phyloP scores from a whole-genome alignment of 1,139 yeast species.

The Sugiyamaella grinbergsii region DNA sequence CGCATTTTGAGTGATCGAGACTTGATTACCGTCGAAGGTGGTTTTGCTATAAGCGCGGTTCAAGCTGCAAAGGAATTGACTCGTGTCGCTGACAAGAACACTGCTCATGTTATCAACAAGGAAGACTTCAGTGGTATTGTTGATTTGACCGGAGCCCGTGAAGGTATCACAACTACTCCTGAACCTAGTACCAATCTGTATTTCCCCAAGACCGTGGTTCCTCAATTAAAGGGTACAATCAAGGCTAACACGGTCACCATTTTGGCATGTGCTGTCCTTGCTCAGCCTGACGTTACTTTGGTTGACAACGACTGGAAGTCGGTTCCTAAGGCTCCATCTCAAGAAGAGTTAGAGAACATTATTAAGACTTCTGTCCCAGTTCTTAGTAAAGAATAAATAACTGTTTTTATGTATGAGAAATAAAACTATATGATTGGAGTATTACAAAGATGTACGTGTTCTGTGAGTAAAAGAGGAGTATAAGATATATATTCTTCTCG shows the following conservation, averaged over 20 bases:
- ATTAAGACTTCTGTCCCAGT: constrained; percentile 21
- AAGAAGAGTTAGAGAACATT: constrained; percentile 22
- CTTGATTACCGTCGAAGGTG: constrained; percentile 29
- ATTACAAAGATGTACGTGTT: too few relatives aligned
- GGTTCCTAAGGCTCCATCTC: constrained; percentile 23
- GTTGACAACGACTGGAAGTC: constrained; percentile 22
- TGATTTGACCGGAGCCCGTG: constrained; percentile 24
- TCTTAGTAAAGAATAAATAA: constrained; percentile 9
- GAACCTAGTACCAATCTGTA: constrained; percentile 26
- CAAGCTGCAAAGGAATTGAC: constrained; percentile 23
- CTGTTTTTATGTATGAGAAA: constrained; percentile 45
- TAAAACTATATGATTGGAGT: too few relatives aligned
- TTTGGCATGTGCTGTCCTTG: constrained; percentile 23
- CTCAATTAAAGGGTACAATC: constrained; percentile 27
- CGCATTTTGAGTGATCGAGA: constrained; percentile 28
- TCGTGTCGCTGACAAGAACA: constrained; percentile 6
- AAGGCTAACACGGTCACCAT: constrained; percentile 23
- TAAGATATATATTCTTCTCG: too few relatives aligned
- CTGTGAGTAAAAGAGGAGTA: too few relatives aligned
- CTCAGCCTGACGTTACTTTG: constrained; percentile 38
- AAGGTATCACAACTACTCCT: constrained; percentile 23
- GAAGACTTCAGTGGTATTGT: constrained; percentile 30
- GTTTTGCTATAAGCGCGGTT: constrained; percentile 29
- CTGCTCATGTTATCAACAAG: constrained; percentile 21
- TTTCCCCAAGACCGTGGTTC: constrained; percentile 27